Percentiles rank a stretch among this genome's conserved stretches.
Evolutionary conservation across 2,329 filamentous ascomycete species (phyloP).

Genomic region (Pseudocercospora vitis): DNA sequence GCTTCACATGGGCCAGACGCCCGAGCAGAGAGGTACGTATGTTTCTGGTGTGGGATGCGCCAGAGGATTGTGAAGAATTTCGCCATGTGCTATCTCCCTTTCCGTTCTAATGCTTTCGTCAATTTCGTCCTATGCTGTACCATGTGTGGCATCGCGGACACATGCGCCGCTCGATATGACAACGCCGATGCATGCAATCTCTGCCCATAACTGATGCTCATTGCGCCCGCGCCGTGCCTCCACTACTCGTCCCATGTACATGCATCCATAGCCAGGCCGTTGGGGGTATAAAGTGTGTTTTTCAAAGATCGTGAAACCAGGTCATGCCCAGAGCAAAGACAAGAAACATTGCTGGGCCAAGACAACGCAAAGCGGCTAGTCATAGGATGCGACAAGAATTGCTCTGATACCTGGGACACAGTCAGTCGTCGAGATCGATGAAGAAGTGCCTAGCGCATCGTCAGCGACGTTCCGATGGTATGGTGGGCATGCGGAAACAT

Average conservation of each 20-base stretch:
- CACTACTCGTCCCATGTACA: conserved; percentile 14
- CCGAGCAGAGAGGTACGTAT: too few species aligned
- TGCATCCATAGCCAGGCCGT: conserved; percentile 2
- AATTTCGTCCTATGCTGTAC: background rate
- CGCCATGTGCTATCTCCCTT: background rate
- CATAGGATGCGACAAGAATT: conserved; percentile 45
- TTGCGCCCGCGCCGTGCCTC: conserved; percentile 22
- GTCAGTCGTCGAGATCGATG: background rate
- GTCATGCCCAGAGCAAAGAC: conserved; percentile 5
- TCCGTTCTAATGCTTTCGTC: background rate
- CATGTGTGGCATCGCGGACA: too few species aligned
- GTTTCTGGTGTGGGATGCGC: background rate
- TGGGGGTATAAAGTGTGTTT: conserved; percentile 11
- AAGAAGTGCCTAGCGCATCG: background rate
- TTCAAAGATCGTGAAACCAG: conserved; percentile 1
- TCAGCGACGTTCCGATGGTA: conserved; percentile 6
- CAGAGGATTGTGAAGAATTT: background rate
- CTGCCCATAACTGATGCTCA: conserved; percentile 11
- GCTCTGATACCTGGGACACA: conserved; percentile 39
- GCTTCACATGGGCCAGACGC: background rate
- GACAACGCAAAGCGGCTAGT: conserved; percentile 37
- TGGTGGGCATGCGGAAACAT: conserved; percentile 5
- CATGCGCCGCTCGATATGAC: too few species aligned
- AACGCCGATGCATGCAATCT: conserved; percentile 17
- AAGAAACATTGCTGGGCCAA: conserved; percentile 30